These are phyloP conservation scores for Volvariella surrecta DNA, from an alignment of 1,284 basidiomycete species.

Conservation along the genomic window DNA sequence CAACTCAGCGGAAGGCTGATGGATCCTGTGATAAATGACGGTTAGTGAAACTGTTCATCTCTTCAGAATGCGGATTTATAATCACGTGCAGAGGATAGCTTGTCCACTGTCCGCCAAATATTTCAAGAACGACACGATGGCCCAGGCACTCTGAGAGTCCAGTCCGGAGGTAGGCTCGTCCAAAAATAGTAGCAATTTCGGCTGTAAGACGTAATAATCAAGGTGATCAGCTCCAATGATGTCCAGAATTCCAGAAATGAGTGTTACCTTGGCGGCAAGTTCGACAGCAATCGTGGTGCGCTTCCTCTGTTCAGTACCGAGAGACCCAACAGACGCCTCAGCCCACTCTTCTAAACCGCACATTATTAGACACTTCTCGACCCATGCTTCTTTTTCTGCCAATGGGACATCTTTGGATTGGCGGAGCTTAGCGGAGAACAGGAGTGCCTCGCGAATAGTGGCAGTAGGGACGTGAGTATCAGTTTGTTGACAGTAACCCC, in stretches of 20 bases:
- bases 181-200: slow-evolving; percentile 71
- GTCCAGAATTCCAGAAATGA: too few relatives aligned
- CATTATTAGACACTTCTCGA: slow-evolving; percentile 75
- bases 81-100: slow-evolving; percentile 71
- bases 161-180: slow-evolving; percentile 83
- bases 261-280: slow-evolving; percentile 59
- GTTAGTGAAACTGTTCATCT: background rate
- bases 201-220: slow-evolving; percentile 28
- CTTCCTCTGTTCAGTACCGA: slow-evolving; percentile 76
- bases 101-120: slow-evolving; percentile 73
- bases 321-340: slow-evolving; percentile 72
- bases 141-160: slow-evolving; percentile 88
- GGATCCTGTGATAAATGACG: slow-evolving; percentile 15
- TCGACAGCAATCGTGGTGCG: slow-evolving; percentile 83
- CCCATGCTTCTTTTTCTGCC: slow-evolving; percentile 65
- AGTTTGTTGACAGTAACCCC: slow-evolving; percentile 70
- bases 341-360: slow-evolving; percentile 69
- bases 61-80: slow-evolving; percentile 23
- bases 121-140: too few relatives aligned
- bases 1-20: slow-evolving; percentile 64
- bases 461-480: too few relatives aligned
- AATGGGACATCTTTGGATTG: slow-evolving; percentile 61
- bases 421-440: slow-evolving; percentile 75
- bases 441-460: too few relatives aligned
- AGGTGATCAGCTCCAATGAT: slow-evolving; percentile 9